Evolutionary conservation across 83 land plant species (phyloP).

Genomic region (Picea mariana): DNA sequence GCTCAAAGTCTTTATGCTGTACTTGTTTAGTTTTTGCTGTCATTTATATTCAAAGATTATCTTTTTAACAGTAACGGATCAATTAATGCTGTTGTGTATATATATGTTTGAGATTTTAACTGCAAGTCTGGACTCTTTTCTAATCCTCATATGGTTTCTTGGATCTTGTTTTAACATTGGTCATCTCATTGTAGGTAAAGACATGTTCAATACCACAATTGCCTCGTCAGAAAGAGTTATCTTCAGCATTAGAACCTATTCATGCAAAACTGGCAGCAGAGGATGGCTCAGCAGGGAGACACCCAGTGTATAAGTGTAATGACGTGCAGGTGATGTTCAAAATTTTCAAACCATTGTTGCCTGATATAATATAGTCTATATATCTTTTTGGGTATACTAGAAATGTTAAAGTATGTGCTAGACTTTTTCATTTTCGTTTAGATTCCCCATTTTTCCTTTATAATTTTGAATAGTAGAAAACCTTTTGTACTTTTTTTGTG

Average conservation of each 20-base stretch:
- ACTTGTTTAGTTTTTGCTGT: neutral
- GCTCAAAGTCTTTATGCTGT: neutral
- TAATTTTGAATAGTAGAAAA: too few relatives aligned
- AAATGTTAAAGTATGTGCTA: too few relatives aligned
- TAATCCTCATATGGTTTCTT: neutral
- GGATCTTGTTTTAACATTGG: constrained; percentile 8
- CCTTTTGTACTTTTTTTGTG: too few relatives aligned
- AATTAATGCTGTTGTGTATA: neutral
- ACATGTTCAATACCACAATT: constrained; percentile 64
- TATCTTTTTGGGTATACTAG: neutral
- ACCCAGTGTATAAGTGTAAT: constrained; percentile 86
- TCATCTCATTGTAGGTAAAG: constrained; percentile 58
- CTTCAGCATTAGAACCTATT: constrained; percentile 65
- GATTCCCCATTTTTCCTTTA: too few relatives aligned
- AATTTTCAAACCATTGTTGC: neutral
- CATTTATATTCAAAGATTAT: neutral
- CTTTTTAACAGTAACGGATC: neutral
- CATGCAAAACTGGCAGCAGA: constrained; percentile 68
- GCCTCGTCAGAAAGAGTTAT: constrained; percentile 78
- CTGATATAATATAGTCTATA: neutral
- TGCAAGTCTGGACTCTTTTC: neutral
- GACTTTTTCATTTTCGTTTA: too few relatives aligned
- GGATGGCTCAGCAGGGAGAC: constrained; percentile 57
- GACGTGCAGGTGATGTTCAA: constrained; percentile 71
- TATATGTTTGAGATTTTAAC: neutral